Conservation (phyloP, 192 early-diverging fungal genomes). For the Entrophospora sp. region DNA sequence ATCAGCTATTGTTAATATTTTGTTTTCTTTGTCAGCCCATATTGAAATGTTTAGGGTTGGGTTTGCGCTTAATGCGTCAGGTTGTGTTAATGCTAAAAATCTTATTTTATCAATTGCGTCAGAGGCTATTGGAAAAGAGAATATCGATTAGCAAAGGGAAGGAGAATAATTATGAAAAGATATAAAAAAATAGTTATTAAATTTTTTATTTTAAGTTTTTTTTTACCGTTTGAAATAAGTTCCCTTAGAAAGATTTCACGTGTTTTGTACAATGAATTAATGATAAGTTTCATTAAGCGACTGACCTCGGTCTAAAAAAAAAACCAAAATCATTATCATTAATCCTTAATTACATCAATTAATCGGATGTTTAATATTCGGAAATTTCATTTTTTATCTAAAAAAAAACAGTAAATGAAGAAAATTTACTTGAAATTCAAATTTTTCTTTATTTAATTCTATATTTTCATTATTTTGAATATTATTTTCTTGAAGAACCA, state of each 20-base stretch:
- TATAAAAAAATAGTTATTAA: neutral
- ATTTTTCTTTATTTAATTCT: constrained; percentile 4
- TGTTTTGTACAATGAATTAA: constrained; percentile 93
- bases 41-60: constrained; percentile 78
- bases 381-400: neutral
- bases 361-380: neutral
- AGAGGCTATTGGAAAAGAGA: constrained; percentile 36
- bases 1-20: constrained; percentile 79
- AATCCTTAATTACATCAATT: neutral
- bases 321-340: too few relatives aligned
- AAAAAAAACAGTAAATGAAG: too few relatives aligned
- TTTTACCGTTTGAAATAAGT: constrained; percentile 80
- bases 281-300: constrained; percentile 87
- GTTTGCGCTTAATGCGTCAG: constrained; percentile 46
- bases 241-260: constrained; percentile 96
- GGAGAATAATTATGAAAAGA: too few relatives aligned
- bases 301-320: constrained; percentile 73
- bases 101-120: constrained; percentile 95
- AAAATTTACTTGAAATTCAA: constrained; percentile 15
- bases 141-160: neutral
- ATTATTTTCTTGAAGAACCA: too few relatives aligned
- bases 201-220: neutral
- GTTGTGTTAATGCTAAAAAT: constrained; percentile 68
- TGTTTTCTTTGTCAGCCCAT: constrained; percentile 58
- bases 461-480: too few relatives aligned